Conservation (phyloP, 2,329 filamentous ascomycete genomes). For the Emmonsiellopsis sp. region DNA sequence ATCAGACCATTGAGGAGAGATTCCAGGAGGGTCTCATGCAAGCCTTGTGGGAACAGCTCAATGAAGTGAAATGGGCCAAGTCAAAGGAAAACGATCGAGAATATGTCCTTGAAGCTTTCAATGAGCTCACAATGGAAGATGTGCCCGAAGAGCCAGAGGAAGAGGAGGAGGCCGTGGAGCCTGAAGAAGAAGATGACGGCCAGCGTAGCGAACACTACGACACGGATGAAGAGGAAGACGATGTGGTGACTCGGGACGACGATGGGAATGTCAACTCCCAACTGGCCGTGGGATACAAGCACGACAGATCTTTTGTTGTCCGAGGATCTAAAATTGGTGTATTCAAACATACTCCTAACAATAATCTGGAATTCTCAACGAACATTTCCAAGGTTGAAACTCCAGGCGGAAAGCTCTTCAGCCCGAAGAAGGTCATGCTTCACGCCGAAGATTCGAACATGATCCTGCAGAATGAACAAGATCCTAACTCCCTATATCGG, state of each 20-base stretch:
- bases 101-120: slow-evolving; percentile 91
- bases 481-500: slow-evolving; percentile 85
- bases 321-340: slow-evolving; percentile 97
- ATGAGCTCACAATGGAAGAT: slow-evolving; percentile 88
- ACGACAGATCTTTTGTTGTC: slow-evolving; percentile 94
- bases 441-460: slow-evolving; percentile 84
- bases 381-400: slow-evolving; percentile 95
- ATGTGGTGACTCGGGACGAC: slow-evolving; percentile 55
- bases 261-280: slow-evolving; percentile 87
- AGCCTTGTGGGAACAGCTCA: slow-evolving; percentile 91
- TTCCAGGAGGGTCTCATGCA: slow-evolving; percentile 95
- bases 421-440: slow-evolving; percentile 93
- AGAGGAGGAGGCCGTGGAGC: slow-evolving; percentile 50
- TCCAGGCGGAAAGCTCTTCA: slow-evolving; percentile 76
- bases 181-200: slow-evolving; percentile 54
- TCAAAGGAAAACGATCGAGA: slow-evolving; percentile 86
- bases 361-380: slow-evolving; percentile 89
- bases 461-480: slow-evolving; percentile 70
- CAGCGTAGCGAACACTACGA: slow-evolving; percentile 65
- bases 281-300: slow-evolving; percentile 91
- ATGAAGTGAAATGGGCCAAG: slow-evolving; percentile 89
- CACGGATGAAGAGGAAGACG: slow-evolving; percentile 69
- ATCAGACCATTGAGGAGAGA: slow-evolving; percentile 66
- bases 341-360: slow-evolving; percentile 91
- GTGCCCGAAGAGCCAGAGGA: slow-evolving; percentile 46